phyloP scores from a whole-genome alignment of 2,329 filamentous ascomycete species.

The Fusarium sambucinum region DNA sequence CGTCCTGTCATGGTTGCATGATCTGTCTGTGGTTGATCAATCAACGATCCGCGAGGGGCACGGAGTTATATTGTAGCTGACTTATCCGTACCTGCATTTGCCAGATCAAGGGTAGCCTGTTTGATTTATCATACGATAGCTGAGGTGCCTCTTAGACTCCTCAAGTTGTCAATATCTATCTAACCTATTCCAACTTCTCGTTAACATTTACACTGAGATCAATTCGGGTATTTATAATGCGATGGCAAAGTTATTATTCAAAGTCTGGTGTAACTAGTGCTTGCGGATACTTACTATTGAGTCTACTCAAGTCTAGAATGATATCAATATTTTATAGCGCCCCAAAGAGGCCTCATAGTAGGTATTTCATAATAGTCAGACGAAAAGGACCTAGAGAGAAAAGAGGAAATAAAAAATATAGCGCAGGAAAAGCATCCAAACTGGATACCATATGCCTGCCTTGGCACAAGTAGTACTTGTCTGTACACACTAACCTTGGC shows the following conservation, averaged over 20 bases:
- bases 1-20: not conserved
- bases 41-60: not conserved
- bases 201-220: not conserved
- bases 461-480: slow-evolving; percentile 4
- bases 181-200: not conserved
- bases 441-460: not conserved
- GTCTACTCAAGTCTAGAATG: slow-evolving; percentile 1
- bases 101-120: not conserved
- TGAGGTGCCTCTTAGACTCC: not conserved
- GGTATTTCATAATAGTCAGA: not conserved
- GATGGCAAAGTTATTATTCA: not conserved
- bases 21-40: not conserved
- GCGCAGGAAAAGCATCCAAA: slow-evolving; percentile 1
- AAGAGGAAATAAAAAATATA: not conserved
- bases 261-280: not conserved
- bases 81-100: not conserved
- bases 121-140: not conserved
- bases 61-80: not conserved
- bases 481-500: slow-evolving; percentile 28
- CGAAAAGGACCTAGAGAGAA: not conserved
- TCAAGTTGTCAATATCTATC: too few relatives aligned
- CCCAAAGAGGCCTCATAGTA: slow-evolving; percentile 19
- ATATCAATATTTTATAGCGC: not conserved
- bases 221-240: not conserved
- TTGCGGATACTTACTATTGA: not conserved